These are phyloP conservation scores for Candida mesenterica DNA, from an alignment of 1,139 yeast species.

Conservation along the genomic window DNA sequence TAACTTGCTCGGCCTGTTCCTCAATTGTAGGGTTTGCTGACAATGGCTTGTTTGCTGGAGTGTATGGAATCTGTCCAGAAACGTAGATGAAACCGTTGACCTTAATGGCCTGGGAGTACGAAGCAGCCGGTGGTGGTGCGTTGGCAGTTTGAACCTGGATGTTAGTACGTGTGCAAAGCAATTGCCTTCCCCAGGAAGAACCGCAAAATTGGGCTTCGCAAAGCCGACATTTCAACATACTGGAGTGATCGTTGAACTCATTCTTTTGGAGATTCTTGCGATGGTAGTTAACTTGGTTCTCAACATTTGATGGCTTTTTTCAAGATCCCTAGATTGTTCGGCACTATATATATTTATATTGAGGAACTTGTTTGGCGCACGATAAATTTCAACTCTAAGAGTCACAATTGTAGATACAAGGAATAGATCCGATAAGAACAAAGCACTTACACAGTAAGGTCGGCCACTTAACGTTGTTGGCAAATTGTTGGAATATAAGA, in stretches of 20 bases:
- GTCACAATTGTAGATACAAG: too few species aligned
- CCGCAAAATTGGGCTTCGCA: too few species aligned
- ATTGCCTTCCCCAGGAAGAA: too few species aligned
- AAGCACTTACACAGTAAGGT: too few species aligned
- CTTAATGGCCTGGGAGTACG: slow-evolving; percentile 91
- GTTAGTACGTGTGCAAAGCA: slow-evolving; percentile 28
- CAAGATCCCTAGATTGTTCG: background rate
- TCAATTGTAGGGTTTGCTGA: slow-evolving; percentile 64
- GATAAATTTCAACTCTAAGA: background rate
- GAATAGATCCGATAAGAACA: too few species aligned
- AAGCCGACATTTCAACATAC: slow-evolving; percentile 18
- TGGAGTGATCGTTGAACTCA: slow-evolving; percentile 19
- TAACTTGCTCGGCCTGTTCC: slow-evolving; percentile 82
- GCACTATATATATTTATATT: background rate
- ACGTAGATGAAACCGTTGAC: slow-evolving; percentile 83
- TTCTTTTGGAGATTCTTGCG: slow-evolving; percentile 18
- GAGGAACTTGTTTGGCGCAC: background rate
- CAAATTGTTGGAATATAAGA: too few species aligned
- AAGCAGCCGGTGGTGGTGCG: slow-evolving; percentile 96
- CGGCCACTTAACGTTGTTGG: too few species aligned
- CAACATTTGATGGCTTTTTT: slow-evolving; percentile 15
- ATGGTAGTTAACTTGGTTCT: slow-evolving; percentile 20
- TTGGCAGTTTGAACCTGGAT: slow-evolving; percentile 58
- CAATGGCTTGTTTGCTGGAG: slow-evolving; percentile 77
- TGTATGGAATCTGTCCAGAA: slow-evolving; percentile 93